Percentiles rank a stretch among this genome's conserved stretches.
These are phyloP conservation scores for Penicillium flavigenum DNA, from an alignment of 495 filamentous ascomycete genomes.

Conservation along the genomic window DNA sequence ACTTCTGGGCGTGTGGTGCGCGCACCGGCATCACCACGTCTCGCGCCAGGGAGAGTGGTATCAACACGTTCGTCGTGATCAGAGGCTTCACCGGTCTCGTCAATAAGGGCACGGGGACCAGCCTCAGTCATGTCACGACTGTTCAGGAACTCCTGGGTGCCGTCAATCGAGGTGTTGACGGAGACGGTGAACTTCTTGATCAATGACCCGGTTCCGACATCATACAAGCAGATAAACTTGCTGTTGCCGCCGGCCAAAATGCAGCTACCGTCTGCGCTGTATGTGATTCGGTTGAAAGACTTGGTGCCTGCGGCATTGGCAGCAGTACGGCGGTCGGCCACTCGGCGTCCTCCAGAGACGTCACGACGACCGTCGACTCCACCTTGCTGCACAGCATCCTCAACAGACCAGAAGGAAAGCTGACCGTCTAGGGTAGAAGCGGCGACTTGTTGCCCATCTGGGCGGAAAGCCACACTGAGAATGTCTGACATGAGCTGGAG, in stretches of 20 bases:
- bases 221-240: conserved; percentile 97
- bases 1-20: conserved; percentile 78
- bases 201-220: conserved; percentile 82
- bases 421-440: conserved; percentile 93
- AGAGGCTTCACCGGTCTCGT: conserved; percentile 83
- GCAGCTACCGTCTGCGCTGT: conserved; percentile 88
- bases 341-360: conserved; percentile 85
- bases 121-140: conserved; percentile 87
- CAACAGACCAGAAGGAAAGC: conserved; percentile 90
- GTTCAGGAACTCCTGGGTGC: conserved; percentile 95
- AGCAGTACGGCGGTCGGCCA: conserved; percentile 82
- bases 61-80: conserved; percentile 86
- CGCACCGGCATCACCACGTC: conserved; percentile 76
- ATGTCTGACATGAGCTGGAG: conserved; percentile 88
- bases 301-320: conserved; percentile 89
- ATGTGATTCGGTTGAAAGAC: conserved; percentile 80
- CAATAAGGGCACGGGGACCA: conserved; percentile 76
- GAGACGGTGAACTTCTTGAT: conserved; percentile 93
- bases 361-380: conserved; percentile 87
- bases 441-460: conserved; percentile 86
- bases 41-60: conserved; percentile 80
- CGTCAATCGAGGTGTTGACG: conserved; percentile 88
- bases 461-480: conserved; percentile 79
- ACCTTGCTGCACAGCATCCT: conserved; percentile 76
- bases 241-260: conserved; percentile 88